Conservation (phyloP, 345 rosid species). For the Geranium rotundifolium region DNA sequence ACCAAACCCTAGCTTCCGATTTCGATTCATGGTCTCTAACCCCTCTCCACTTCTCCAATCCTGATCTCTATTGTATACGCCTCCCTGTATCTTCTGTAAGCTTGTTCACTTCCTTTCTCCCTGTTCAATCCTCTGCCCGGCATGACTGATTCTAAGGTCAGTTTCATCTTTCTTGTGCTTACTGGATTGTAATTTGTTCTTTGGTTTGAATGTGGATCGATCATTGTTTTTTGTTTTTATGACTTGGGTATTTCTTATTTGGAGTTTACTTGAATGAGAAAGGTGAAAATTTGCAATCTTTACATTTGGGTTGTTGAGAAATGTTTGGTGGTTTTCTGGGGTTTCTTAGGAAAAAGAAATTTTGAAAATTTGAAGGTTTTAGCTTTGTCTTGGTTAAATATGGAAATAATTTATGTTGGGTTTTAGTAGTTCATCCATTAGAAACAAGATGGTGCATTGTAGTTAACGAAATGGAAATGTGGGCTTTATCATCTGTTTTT, state of each 20-base stretch:
- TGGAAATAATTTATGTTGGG: no score
- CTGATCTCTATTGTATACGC: background rate
- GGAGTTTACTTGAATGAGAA: background rate
- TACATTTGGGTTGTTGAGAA: background rate
- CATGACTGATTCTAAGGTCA: constrained; percentile 75
- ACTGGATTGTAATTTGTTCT: background rate
- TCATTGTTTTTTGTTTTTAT: background rate
- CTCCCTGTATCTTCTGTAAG: background rate
- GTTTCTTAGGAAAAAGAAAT: background rate
- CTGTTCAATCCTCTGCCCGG: constrained; percentile 2
- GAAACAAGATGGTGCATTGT: background rate
- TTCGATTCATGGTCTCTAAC: constrained; percentile 13
- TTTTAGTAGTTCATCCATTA: background rate
- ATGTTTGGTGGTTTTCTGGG: background rate
- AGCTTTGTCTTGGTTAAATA: background rate
- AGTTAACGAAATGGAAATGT: background rate
- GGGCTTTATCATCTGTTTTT: background rate
- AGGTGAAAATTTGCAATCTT: background rate
- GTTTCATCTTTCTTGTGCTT: background rate
- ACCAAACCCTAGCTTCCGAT: constrained; percentile 34
- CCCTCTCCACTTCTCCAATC: constrained; percentile 12
- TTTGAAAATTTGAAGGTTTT: background rate
- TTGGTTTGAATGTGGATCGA: background rate
- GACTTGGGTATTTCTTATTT: background rate
- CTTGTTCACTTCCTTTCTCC: background rate